Percentiles rank a stretch among this genome's conserved stretches.
These are phyloP conservation scores for Quercus robur DNA, from an alignment of 306 rosid species.

Conservation along the genomic window DNA sequence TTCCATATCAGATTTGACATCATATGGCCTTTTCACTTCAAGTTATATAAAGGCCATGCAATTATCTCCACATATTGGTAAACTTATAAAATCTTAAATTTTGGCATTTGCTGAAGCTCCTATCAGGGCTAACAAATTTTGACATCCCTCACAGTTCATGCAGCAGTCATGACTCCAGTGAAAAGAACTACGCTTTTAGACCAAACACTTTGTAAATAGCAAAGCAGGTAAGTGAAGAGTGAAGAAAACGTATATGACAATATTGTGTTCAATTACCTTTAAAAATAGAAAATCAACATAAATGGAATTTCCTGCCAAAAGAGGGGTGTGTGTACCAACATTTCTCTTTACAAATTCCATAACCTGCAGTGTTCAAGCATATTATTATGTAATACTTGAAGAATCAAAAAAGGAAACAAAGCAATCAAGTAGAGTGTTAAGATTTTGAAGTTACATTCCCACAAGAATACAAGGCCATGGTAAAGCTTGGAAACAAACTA, in stretches of 20 bases:
- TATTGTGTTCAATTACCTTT: slow-evolving; percentile 50
- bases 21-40: not conserved
- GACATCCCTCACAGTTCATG: not conserved
- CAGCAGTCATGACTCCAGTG: not conserved
- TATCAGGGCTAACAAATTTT: not conserved
- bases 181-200: not conserved
- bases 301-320: slow-evolving; percentile 86
- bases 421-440: not conserved
- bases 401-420: not conserved
- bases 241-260: not conserved
- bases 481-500: not conserved
- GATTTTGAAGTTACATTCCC: not conserved
- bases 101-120: not conserved
- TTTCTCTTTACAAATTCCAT: slow-evolving; percentile 74
- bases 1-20: not conserved
- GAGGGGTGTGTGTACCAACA: slow-evolving; percentile 60
- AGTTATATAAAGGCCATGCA: not conserved
- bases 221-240: not conserved
- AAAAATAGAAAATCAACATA: slow-evolving; percentile 77
- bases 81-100: not conserved
- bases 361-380: slow-evolving; percentile 51
- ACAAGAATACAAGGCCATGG: not conserved
- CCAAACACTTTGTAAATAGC: not conserved
- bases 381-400: not conserved
- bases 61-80: not conserved